Conservation (phyloP, 768 basidiomycete species). For the Calvatia gigantea region DNA sequence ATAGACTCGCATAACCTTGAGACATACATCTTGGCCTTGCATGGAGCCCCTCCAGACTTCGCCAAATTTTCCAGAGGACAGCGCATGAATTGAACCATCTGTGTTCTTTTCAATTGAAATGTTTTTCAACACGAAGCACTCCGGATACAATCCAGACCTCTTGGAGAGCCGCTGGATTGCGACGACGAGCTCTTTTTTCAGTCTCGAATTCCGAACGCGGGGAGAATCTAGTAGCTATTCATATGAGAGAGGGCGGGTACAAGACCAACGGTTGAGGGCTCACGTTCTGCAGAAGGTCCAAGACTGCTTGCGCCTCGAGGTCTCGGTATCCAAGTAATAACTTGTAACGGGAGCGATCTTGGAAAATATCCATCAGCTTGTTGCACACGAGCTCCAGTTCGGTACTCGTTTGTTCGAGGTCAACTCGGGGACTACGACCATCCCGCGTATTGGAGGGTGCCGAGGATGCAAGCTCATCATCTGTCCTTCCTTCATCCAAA, state of each 20-base stretch:
- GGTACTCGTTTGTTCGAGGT: neutral
- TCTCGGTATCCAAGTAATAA: conserved; percentile 16
- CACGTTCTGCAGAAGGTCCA: conserved; percentile 26
- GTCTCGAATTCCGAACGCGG: neutral
- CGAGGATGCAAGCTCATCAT: neutral
- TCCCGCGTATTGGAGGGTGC: neutral
- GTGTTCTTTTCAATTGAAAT: conserved; percentile 7
- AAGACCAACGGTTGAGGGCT: neutral
- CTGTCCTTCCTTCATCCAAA: neutral
- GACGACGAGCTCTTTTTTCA: conserved; percentile 8
- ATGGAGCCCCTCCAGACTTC: conserved; percentile 10
- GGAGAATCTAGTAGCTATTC: conserved; percentile 5
- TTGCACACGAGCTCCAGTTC: conserved; percentile 15
- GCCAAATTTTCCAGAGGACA: conserved; percentile 20
- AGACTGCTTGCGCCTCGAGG: conserved; percentile 16
- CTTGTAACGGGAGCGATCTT: conserved; percentile 17
- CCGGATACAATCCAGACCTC: conserved; percentile 7
- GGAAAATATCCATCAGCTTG: conserved; percentile 14
- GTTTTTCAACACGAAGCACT: conserved; percentile 8
- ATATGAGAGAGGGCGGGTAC: neutral
- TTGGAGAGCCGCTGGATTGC: conserved; percentile 12
- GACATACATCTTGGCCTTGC: conserved; percentile 1
- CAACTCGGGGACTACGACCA: neutral
- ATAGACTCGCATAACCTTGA: conserved; percentile 11
- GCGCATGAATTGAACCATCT: conserved; percentile 3